Base-by-base conservation (phyloP, 2,329 filamentous ascomycete species). In the Exophiala spinifera region DNA sequence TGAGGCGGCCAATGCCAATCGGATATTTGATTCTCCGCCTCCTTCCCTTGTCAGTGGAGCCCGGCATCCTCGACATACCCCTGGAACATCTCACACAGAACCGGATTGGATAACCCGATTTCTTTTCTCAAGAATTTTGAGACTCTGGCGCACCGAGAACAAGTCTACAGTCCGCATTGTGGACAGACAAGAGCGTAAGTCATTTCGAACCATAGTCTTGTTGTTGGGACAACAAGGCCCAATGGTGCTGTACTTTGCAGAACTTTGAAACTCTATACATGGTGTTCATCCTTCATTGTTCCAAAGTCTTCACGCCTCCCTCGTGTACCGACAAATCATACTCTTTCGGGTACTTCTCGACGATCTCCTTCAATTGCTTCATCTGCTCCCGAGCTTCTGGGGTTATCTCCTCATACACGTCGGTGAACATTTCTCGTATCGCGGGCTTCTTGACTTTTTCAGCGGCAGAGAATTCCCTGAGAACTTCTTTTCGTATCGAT, bases 301-400 rank as follows among this genome's bases (percentile, higher is more conserved):
- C 52, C 68, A 91, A 66, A 14, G 83, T 85, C 40, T 82, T 79
- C 55, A 84, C 77, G 0, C 90, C 91, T 3, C 83, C 88, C 61
- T 95, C 88, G 71, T 83, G 90, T 61, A 85, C 83, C 14, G 77
- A 79, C 45, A 94, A 68, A 70, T 97, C 91, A 71, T 99, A 99
- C 76, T 99, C 94, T 33, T 88, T 84, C 0, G 92, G 91, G 74
- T 97, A 99, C 64, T 80, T 85, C 63, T 92, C 84, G 47, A 99
- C 68, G 48, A 96, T 80, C n/a, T 82, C 47, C 67, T 77, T 88
- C 65, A 97, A 75, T 73, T 91, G 81, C 60, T 74, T 73, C 75
- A 89, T 91, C 77, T 99, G 94, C 39, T 74, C 79, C 69, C 78
- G 81, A 57, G 88, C 76, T 64, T 95, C 91, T 44, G 88, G 85